These are phyloP conservation scores for Exobasidium rhododendri DNA, from an alignment of 1,284 basidiomycete species.

Conservation along the genomic window DNA sequence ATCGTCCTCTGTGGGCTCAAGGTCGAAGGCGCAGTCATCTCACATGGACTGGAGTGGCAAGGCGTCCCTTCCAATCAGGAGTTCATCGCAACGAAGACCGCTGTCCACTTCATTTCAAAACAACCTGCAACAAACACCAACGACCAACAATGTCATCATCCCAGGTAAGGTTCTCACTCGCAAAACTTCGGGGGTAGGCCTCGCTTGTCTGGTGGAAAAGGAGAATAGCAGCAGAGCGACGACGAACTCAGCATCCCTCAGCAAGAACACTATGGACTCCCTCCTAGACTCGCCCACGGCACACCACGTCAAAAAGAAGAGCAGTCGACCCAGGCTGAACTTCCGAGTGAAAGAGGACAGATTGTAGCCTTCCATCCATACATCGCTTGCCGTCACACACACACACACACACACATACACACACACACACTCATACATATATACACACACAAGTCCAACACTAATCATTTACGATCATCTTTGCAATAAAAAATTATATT, in stretches of 20 bases:
- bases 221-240: neutral
- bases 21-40: neutral
- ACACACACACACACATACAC: neutral
- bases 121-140: neutral
- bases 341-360: neutral
- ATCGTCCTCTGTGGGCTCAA: neutral
- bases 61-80: neutral
- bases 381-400: neutral
- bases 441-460: neutral
- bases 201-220: conserved; percentile 3
- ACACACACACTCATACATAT: neutral
- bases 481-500: neutral
- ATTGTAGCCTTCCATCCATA: neutral
- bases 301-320: neutral
- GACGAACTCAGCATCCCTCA: neutral
- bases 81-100: neutral
- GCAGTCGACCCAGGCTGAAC: no score
- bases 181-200: neutral
- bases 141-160: neutral
- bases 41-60: neutral
- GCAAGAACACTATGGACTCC: neutral
- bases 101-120: neutral
- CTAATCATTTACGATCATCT: neutral
- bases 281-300: conserved; percentile 2
- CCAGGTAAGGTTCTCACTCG: neutral